Evolutionary conservation across 441 rosid species (phyloP), one percentile per base, ranked within the genome.

Genomic region (Sinapis alba): DNA sequence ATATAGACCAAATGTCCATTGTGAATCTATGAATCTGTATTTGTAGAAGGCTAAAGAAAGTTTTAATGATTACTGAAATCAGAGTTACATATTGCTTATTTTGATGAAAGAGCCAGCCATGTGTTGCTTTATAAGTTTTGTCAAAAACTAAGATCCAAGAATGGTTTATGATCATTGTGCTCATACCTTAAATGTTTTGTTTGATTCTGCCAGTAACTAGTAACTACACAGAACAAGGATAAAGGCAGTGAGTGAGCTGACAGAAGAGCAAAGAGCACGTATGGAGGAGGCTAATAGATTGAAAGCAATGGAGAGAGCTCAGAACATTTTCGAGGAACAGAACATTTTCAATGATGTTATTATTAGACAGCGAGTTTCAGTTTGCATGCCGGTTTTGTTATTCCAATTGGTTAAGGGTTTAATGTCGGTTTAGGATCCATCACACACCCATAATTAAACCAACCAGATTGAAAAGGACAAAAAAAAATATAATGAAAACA

Each of bases 261-360:
- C 93, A 5, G 92, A 87, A 51, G 95, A 86, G 59, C 95, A 90
- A 78, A 85, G 70, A 79, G 83, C 86, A 79, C 90, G 95, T 0
- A 87, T 91, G 86, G 97, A 23, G 38, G 38, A 91, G 84, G 90
- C 90, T 59, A 91, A 88, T 82, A 87, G 89, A 77, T 72, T 84
- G 79, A 93, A 87, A 84, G 95, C 95, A 75, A 69, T 88, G 45
- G 88, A 91, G 78, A 88, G 69, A 81, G 97, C 88, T 80, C 89
- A 88, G 20, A 81, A 82, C 64, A 74, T 95, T 23, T 86, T 95
- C 0, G 93, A 89, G 32, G 97, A 88, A 69, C 97, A 93, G 82
- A 87, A n/a, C n/a, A n/a, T n/a, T n/a, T 24, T 24, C 27, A 24
- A 24, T 3, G 27, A 24, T 24, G 3, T 24, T 1, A 24, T 2